These are phyloP conservation scores for Aspergillus egyptiacus DNA, from an alignment of 495 filamentous ascomycete species.

Conservation along the genomic window DNA sequence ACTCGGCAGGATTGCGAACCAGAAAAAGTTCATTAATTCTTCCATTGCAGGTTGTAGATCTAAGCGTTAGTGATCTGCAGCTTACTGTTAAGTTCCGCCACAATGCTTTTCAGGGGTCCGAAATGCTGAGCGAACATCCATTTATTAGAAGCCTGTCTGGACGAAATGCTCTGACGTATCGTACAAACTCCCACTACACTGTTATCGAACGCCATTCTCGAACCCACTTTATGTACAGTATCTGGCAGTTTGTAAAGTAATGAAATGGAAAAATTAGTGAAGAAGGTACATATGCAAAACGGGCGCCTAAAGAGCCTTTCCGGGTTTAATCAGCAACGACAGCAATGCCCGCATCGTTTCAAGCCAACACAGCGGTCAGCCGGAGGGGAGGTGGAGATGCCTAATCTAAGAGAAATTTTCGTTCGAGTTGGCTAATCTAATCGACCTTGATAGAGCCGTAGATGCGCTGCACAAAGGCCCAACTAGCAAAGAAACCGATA, in stretches of 20 bases:
- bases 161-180: neutral
- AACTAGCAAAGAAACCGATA: constrained; percentile 92
- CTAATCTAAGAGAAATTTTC: neutral
- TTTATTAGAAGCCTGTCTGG: too few species aligned
- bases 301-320: neutral
- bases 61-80: neutral
- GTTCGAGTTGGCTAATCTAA: constrained; percentile 30
- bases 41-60: neutral
- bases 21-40: neutral
- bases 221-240: constrained; percentile 17
- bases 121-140: too few species aligned
- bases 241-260: constrained; percentile 2
- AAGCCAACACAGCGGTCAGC: too few species aligned
- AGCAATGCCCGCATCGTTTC: too few species aligned
- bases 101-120: too few species aligned
- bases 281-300: constrained; percentile 1
- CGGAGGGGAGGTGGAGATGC: too few species aligned
- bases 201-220: constrained; percentile 5
- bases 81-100: too few species aligned
- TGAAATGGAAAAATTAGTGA: neutral
- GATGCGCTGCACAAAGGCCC: constrained; percentile 88
- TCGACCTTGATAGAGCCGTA: constrained; percentile 97
- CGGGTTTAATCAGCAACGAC: neutral
- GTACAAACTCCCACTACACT: neutral
- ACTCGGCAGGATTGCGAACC: neutral